Evolutionary conservation across 441 rosid species (phyloP), one percentile per base, ranked within the genome.

Genomic region (Capsella rubella): DNA sequence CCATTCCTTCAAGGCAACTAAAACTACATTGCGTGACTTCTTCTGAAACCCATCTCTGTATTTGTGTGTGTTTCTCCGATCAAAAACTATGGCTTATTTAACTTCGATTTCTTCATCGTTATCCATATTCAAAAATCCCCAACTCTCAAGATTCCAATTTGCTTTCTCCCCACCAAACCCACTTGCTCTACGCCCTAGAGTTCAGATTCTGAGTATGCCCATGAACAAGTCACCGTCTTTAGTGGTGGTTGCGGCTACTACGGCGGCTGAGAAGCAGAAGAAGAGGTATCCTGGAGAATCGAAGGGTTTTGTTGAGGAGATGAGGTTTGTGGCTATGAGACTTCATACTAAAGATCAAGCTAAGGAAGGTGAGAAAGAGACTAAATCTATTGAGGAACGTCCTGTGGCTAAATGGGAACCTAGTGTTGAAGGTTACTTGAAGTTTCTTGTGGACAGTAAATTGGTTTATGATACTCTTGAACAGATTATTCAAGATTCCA

Each of bases 221-320:
- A 55, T 58, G 79, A 92, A 57, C 60, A 46, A 21, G 64, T 40
- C 42, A 13, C 65, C 88, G 14, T 71, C 70, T 40, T 84, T 84
- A 40, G 74, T 82, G 60, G 90, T 90, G 46, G 69, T 75, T 18
- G 87, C 89, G 40, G 74, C 85, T 12, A 88, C 93, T 16, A 83
- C 90, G 6, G 84, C 93, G 35, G 86, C 93, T 0, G 96, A 88
- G 88, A 90, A 87, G 89, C 83, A 82, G 32, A 83, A 72, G 42
- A 88, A 80, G 83, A 81, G 95, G 59, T 89, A 89, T 68, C 97
- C 97, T 0, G 94, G 96, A 3, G 96, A 92, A 87, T 84, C 94
- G 0, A 95, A 92, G 67, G 99, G 97, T 43, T 92, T 94, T 70
- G 97, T 92, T 79, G 99, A 90, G 85, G 99, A 90, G 90, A 92